A percentile compares a stretch with the other conserved stretches of the same genome.
Conservation (phyloP, 495 filamentous ascomycete species). For the Hypoxylon fragiforme region DNA sequence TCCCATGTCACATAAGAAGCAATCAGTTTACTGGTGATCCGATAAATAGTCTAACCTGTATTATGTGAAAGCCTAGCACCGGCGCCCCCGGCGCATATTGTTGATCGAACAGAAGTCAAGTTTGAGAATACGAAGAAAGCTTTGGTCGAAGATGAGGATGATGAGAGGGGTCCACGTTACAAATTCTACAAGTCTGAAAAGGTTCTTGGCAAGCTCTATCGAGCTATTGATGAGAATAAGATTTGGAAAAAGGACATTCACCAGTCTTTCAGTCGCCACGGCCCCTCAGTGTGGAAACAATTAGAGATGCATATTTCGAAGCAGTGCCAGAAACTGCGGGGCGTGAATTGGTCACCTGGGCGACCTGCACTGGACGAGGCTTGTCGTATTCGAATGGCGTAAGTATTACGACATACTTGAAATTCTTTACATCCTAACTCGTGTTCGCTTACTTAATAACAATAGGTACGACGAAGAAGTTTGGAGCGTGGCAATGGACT, state of each 20-base stretch:
- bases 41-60: too few species aligned
- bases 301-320: conserved; percentile 51
- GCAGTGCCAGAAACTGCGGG: conserved; percentile 21
- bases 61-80: conserved; percentile 62
- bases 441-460: too few species aligned
- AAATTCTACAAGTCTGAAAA: conserved; percentile 70
- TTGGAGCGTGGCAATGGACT: conserved; percentile 56
- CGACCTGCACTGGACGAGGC: conserved; percentile 49
- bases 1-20: too few species aligned
- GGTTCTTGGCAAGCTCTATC: conserved; percentile 71
- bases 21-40: too few species aligned
- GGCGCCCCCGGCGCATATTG: conserved; percentile 61
- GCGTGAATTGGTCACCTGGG: conserved; percentile 40
- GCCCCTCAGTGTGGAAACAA: conserved; percentile 45
- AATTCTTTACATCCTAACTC: too few species aligned
- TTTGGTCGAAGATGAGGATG: conserved; percentile 56
- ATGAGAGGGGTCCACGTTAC: conserved; percentile 52
- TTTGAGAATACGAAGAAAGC: conserved; percentile 42
- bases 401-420: too few species aligned
- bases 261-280: conserved; percentile 21
- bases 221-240: conserved; percentile 70
- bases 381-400: conserved; percentile 58
- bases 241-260: conserved; percentile 64
- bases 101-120: conserved; percentile 47
- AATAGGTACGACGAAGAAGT: conserved; percentile 69